phyloP scores from a whole-genome alignment of 202 grass and related monocot species.

The Tripidium arundinaceum region DNA sequence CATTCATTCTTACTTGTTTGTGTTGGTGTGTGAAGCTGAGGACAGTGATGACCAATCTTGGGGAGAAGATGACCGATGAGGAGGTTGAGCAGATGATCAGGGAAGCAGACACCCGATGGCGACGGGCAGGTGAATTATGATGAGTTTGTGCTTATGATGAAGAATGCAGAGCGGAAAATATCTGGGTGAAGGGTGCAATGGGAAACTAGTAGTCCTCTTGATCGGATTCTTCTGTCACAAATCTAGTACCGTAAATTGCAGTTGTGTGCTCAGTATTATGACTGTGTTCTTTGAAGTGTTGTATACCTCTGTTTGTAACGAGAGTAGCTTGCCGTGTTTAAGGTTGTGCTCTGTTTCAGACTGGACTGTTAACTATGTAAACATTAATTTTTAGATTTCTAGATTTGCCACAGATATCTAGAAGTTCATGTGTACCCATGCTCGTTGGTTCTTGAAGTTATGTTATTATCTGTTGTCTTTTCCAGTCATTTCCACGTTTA shows the following conservation, averaged over 20 bases:
- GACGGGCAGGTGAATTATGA: constrained; percentile 70
- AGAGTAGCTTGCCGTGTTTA: not conserved
- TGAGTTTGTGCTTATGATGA: constrained; percentile 80
- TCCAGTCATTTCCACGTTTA: not conserved
- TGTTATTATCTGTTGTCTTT: not conserved
- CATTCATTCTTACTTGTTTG: not conserved
- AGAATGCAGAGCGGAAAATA: constrained; percentile 42
- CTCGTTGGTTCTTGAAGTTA: not conserved
- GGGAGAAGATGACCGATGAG: constrained; percentile 63
- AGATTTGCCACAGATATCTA: no score
- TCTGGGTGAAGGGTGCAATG: constrained; percentile 27
- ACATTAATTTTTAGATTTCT: not conserved
- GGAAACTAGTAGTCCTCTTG: constrained; percentile 5
- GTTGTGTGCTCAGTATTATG: not conserved
- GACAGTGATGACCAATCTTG: constrained; percentile 74
- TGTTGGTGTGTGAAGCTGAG: constrained; percentile 46
- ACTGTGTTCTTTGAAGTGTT: not conserved
- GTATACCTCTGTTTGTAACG: not conserved
- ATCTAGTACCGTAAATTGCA: constrained; percentile 22
- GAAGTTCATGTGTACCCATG: not conserved
- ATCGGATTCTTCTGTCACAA: not conserved
- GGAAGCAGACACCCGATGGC: constrained; percentile 55
- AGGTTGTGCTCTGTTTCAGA: constrained; percentile 18
- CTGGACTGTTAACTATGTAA: not conserved
- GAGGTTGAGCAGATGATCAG: constrained; percentile 79